phyloP scores from a whole-genome alignment of 768 basidiomycete species.

The Guyanaporus albipodus region DNA sequence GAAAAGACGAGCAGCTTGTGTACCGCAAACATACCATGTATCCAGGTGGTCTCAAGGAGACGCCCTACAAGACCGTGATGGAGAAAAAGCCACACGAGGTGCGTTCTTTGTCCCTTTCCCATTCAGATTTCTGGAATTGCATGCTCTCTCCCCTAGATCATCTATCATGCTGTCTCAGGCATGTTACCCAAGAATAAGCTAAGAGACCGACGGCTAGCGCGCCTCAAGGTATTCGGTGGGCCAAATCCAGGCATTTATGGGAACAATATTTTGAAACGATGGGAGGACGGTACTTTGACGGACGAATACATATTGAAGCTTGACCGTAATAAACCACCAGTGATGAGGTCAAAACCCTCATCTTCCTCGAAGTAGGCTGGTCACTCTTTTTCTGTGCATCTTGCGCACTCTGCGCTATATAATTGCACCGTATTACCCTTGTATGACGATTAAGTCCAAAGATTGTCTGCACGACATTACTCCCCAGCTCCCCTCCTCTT shows the following conservation, averaged over 20 bases:
- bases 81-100: slow-evolving; percentile 86
- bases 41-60: slow-evolving; percentile 91
- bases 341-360: too few relatives aligned
- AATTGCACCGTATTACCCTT: slow-evolving; percentile 3
- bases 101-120: slow-evolving; percentile 25
- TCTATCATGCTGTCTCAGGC: slow-evolving; percentile 92
- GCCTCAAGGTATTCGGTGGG: slow-evolving; percentile 85
- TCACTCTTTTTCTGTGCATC: not conserved
- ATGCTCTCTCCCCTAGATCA: slow-evolving; percentile 55
- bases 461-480: not conserved
- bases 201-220: slow-evolving; percentile 79
- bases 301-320: slow-evolving; percentile 31
- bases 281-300: slow-evolving; percentile 76
- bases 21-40: slow-evolving; percentile 91
- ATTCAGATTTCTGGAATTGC: not conserved
- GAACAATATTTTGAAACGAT: slow-evolving; percentile 74
- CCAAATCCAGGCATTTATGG: slow-evolving; percentile 73
- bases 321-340: slow-evolving; percentile 15
- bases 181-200: slow-evolving; percentile 99
- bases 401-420: not conserved
- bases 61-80: slow-evolving; percentile 82
- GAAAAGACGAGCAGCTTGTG: slow-evolving; percentile 81
- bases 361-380: slow-evolving; percentile 11
- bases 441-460: not conserved
- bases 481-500: slow-evolving; percentile 11